Conservation (phyloP, 2,329 filamentous ascomycete species). For the Claviceps purpurea region DNA sequence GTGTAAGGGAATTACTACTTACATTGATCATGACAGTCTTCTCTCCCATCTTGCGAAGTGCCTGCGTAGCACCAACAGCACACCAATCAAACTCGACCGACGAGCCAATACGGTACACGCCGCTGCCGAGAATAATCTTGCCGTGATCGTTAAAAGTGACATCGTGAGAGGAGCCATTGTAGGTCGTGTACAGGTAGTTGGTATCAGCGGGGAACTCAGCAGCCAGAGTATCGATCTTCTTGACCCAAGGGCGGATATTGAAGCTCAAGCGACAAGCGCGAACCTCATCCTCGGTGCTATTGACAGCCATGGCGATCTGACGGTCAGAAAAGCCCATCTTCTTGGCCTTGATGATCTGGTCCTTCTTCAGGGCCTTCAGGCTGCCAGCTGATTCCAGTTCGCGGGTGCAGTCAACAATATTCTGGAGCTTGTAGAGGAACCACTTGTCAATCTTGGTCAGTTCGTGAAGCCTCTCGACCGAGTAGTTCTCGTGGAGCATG, state of each 20-base stretch:
- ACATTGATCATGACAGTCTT: slow-evolving; percentile 97
- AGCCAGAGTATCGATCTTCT: slow-evolving; percentile 95
- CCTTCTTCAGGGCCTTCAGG: slow-evolving; percentile 74
- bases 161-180: slow-evolving; percentile 90
- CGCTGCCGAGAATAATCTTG: slow-evolving; percentile 76
- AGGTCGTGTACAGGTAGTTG: slow-evolving; percentile 95
- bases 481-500: slow-evolving; percentile 94
- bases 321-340: slow-evolving; percentile 95
- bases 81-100: slow-evolving; percentile 99
- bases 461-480: slow-evolving; percentile 81
- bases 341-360: slow-evolving; percentile 82
- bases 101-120: slow-evolving; percentile 94
- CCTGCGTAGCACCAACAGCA: slow-evolving; percentile 77
- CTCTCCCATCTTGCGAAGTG: slow-evolving; percentile 74
- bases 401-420: slow-evolving; percentile 81
- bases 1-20: slow-evolving; percentile 16
- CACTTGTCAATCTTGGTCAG: slow-evolving; percentile 98
- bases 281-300: slow-evolving; percentile 78
- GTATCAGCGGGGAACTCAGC: slow-evolving; percentile 92
- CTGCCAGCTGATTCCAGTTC: slow-evolving; percentile 76
- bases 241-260: slow-evolving; percentile 88
- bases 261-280: slow-evolving; percentile 74
- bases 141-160: slow-evolving; percentile 89
- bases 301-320: slow-evolving; percentile 80
- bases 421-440: slow-evolving; percentile 97